These are phyloP conservation scores for Trametes pubescens DNA, from an alignment of 1,284 basidiomycete species.

Conservation along the genomic window DNA sequence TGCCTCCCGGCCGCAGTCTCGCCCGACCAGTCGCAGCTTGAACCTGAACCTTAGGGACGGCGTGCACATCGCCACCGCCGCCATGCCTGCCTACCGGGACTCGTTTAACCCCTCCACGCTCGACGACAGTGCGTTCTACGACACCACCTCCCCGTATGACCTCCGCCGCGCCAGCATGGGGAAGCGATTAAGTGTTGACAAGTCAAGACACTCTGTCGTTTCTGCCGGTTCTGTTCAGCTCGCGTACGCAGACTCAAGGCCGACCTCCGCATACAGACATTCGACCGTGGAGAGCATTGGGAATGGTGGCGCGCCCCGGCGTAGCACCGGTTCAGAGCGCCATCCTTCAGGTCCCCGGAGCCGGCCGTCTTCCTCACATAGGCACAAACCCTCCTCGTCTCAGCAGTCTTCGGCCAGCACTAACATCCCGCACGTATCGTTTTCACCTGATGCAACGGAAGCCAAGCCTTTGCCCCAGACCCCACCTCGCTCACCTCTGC, in stretches of 20 bases:
- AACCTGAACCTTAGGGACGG: constrained; percentile 37
- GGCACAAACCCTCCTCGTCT: constrained; percentile 21
- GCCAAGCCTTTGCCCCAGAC: constrained; percentile 27
- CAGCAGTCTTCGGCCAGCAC: constrained; percentile 15
- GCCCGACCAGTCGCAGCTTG: constrained; percentile 28
- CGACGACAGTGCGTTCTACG: constrained; percentile 44
- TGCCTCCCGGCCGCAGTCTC: constrained; percentile 25
- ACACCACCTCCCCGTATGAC: constrained; percentile 37
- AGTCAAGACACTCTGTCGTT: constrained; percentile 37
- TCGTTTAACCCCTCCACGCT: constrained; percentile 37
- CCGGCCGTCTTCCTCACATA: constrained; percentile 24
- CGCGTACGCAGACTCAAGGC: constrained; percentile 42
- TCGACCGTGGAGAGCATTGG: constrained; percentile 27
- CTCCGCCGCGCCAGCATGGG: constrained; percentile 36
- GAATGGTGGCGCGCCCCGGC: constrained; percentile 31
- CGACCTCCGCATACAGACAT: constrained; percentile 35
- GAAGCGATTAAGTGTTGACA: constrained; percentile 36
- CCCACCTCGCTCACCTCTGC: constrained; percentile 29
- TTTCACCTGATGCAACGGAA: constrained; percentile 19
- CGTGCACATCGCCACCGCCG: constrained; percentile 31
- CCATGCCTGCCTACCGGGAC: constrained; percentile 33
- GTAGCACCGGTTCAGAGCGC: constrained; percentile 27
- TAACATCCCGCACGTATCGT: constrained; percentile 18
- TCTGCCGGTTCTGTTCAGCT: constrained; percentile 42
- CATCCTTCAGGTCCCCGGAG: constrained; percentile 29